Evolutionary conservation across 1,284 basidiomycete genomes (phyloP).

Genomic region (Malassezia slooffiae): DNA sequence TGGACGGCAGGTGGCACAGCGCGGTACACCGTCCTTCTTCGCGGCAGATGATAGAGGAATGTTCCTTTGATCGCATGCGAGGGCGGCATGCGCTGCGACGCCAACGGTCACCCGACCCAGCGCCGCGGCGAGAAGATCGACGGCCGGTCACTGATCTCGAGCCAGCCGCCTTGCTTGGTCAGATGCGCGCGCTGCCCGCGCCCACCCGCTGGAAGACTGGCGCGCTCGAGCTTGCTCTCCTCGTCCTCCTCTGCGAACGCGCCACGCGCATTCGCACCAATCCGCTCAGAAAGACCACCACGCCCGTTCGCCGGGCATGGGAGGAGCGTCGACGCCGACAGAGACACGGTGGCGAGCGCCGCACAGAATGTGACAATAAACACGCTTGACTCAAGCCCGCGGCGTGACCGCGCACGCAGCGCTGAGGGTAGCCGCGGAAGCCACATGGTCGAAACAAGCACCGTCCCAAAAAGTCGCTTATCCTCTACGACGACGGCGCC

Average conservation of each 20-base stretch:
- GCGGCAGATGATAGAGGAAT: no score
- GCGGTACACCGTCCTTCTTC: no score
- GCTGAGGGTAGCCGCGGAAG: no score
- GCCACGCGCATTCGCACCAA: constrained; percentile 1
- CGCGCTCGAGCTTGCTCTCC: neutral
- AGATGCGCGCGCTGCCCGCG: constrained; percentile 22
- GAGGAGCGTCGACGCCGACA: constrained; percentile 26
- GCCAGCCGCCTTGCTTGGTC: constrained; percentile 28
- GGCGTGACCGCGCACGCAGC: constrained; percentile 1
- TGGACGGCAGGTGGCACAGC: no score
- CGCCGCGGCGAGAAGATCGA: constrained; percentile 11
- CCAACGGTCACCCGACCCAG: no score
- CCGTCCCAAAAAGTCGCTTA: no score
- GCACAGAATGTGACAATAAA: constrained; percentile 28
- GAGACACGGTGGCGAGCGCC: constrained; percentile 24
- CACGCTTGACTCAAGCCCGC: constrained; percentile 16
- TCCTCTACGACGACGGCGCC: no score
- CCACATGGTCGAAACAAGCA: no score
- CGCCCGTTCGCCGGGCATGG: constrained; percentile 26
- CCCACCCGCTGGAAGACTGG: constrained; percentile 2
- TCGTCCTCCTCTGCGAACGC: constrained; percentile 10
- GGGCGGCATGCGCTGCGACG: no score
- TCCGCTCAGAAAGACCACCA: neutral
- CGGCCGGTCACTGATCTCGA: constrained; percentile 25
- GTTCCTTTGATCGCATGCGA: no score